phyloP scores from a whole-genome alignment of 2,329 filamentous ascomycete species.

The Ascochyta rabiei region DNA sequence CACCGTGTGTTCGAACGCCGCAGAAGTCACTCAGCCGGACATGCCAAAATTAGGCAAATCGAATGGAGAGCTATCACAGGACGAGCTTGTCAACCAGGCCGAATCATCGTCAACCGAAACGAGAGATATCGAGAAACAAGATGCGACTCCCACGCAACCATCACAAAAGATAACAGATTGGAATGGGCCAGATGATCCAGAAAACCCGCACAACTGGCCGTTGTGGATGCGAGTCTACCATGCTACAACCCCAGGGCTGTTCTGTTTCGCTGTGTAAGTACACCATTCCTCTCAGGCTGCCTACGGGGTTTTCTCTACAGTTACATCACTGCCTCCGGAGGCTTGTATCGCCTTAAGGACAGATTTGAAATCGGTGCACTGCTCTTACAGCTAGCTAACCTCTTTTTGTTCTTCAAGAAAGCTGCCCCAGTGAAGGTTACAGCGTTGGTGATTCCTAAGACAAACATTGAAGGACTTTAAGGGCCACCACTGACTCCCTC shows the following conservation, averaged over 20 bases:
- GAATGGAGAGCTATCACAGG: background rate
- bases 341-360: too few species aligned
- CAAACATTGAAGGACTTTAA: too few species aligned
- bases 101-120: constrained; percentile 1
- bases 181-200: constrained; percentile 43
- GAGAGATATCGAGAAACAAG: constrained; percentile 8
- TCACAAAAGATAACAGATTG: constrained; percentile 26
- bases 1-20: background rate
- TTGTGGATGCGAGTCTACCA: constrained; percentile 40
- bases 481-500: background rate
- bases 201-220: constrained; percentile 51
- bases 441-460: too few species aligned
- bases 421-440: too few species aligned
- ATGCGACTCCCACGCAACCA: background rate
- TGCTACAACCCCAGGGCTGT: constrained; percentile 40
- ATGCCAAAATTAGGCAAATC: background rate
- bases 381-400: too few species aligned
- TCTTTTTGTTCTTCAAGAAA: too few species aligned
- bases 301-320: too few species aligned
- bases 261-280: constrained; percentile 47
- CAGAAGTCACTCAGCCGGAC: background rate
- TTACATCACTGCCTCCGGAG: too few species aligned
- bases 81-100: background rate
- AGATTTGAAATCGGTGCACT: too few species aligned
- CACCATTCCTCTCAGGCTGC: background rate